Evolutionary conservation across 1,139 yeast genomes (phyloP), one percentile per base, ranked within the genome.

Genomic region (Pichia sp.): DNA sequence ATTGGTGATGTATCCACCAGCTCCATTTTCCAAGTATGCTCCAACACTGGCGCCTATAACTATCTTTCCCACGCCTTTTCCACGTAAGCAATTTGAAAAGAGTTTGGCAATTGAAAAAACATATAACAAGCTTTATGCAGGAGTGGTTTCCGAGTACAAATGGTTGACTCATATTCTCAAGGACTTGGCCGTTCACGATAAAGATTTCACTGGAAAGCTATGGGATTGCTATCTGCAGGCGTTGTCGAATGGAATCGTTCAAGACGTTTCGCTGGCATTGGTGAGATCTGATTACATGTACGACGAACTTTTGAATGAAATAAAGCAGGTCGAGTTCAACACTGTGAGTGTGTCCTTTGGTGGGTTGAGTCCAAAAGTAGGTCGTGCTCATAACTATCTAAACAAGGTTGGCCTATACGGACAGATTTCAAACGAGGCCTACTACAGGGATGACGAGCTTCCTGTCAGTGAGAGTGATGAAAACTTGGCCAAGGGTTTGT

Each of bases 341-440:
- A 90, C 99, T 1, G 92, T 93, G 3, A 87, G 97, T 64, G 96
- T 93, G 1, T 90, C 98, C 0, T 93, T 93, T 75, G 97, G 96
- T 26, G 97, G 96, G 0, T 76, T 93, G 54, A 86, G 97, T 1
- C 71, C 90, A 13, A 87, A 85, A 66, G 92, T 90, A 23, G 88
- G 95, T 23, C 76, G 81, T 63, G 74, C 89, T 57, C 99, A 93
- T 69, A 72, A 77, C 41, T 88, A 77, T 63, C 72, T 86, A 65
- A 85, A 86, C 64, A 68, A 72, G 6, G 67, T 75, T 10, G 90
- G 90, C 5, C 70, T 70, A 13, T 87, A 85, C 62, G 76, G 75
- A 52, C 59, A 65, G 23, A 73, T 72, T 44, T 74, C 75, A 3
- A 57, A 58, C 13, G 78, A 78, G 61, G 38, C 19, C 11, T 80